phyloP scores from a whole-genome alignment of 2,329 filamentous ascomycete genomes.

The Stachybotrys chlorohalonatus region DNA sequence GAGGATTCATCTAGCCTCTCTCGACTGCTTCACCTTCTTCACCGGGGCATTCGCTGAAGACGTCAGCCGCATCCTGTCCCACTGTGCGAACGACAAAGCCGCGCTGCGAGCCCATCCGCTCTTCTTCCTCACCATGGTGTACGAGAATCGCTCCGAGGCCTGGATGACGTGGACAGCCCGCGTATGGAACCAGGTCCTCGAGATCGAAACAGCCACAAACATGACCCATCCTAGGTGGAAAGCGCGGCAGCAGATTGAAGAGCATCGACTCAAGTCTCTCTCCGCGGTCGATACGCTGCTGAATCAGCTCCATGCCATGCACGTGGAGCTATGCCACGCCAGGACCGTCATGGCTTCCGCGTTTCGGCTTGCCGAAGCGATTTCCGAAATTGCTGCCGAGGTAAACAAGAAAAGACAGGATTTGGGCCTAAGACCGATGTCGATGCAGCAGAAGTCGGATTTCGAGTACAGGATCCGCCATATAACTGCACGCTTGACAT shows the following conservation, averaged over 20 bases:
- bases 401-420: constrained; percentile 1
- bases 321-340: constrained; percentile 4
- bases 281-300: constrained; percentile 2
- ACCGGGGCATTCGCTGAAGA: neutral
- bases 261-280: neutral
- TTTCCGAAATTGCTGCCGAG: neutral
- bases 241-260: neutral
- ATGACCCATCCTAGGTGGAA: constrained; percentile 2
- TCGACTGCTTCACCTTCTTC: constrained; percentile 1
- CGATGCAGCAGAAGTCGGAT: neutral
- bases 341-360: constrained; percentile 1
- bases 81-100: neutral
- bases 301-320: constrained; percentile 1
- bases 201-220: constrained; percentile 3
- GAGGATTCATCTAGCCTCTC: neutral
- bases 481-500: neutral
- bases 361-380: constrained; percentile 1
- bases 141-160: neutral
- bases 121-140: constrained; percentile 3
- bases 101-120: constrained; percentile 4
- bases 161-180: constrained; percentile 2
- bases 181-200: constrained; percentile 1
- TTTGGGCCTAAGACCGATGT: neutral
- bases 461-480: neutral
- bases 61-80: neutral